Evolutionary conservation across 495 filamentous ascomycete species (phyloP), one percentile per base, ranked within the genome.

Genomic region (Penicillium pancosmium): DNA sequence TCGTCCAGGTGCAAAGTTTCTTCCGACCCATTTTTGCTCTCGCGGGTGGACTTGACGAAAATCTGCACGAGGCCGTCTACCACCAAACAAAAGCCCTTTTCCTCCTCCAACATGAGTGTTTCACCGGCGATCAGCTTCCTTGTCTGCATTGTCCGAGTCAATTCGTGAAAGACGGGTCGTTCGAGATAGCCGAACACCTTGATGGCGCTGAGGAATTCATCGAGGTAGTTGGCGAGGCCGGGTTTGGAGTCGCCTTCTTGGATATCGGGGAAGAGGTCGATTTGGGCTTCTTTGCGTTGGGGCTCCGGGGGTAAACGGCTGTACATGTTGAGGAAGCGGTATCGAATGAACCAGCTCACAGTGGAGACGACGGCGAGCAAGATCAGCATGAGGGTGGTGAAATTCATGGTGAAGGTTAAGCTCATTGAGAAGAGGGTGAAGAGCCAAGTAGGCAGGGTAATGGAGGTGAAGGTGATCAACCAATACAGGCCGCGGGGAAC

Each of bases 111-210:
- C 68, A 97, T 85, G 56, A 98, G 72, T 2, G 93, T 98, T 72
- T 98, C 94, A 31, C 94, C 94, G 16, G 94, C 94, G 57, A 98
- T 92, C 43, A 98, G 77, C 76, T 96, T 98, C 65, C 91, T 80
- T 5, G 94, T 98, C 76, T 98, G 94, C 94, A 98, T 98, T 33
- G 92, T 96, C 59, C 94, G 84, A 2, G 94, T 98, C 64, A 98
- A 82, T 71, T 98, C 94, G 69, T 98, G 94, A 69, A 98, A 98
- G 13, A 98, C 94, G 2, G 93, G 91, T 18, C 94, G 84, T 70
- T 98, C 94, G 46, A 98, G 81, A 70, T 98, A 98, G 3, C 94
- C 94, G 77, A 98, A 98, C 44, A 98, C 93, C 68, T 97, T 98
- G 71, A 98, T 98, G n/a, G 94, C 94, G 73, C 92, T 97, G 13